These are phyloP conservation scores for Suhomyces terraborum DNA, from an alignment of 1,139 yeast genomes.

Conservation along the genomic window DNA sequence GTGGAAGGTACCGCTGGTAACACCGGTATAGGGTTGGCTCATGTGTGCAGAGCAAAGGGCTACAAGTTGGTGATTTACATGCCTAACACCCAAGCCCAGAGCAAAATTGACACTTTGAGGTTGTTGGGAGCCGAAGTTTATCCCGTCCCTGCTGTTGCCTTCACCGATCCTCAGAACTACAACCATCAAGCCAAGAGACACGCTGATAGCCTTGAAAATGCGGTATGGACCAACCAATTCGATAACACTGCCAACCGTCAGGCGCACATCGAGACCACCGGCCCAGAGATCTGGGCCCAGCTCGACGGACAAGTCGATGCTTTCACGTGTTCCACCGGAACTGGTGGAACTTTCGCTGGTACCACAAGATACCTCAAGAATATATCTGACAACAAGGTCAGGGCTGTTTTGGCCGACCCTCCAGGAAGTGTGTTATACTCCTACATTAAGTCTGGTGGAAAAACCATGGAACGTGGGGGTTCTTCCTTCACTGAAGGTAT, in stretches of 20 bases:
- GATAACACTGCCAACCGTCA: conserved; percentile 86
- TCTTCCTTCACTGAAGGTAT: conserved; percentile 92
- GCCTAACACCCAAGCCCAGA: conserved; percentile 85
- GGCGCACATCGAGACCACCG: conserved; percentile 89
- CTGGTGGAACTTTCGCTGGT: conserved; percentile 92
- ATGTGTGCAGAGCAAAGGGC: conserved; percentile 80
- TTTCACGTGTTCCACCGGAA: conserved; percentile 87
- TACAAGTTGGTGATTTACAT: conserved; percentile 83
- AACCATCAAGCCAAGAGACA: conserved; percentile 84
- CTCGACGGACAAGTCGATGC: conserved; percentile 78
- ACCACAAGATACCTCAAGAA: conserved; percentile 72
- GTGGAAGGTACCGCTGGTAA: conserved; percentile 60
- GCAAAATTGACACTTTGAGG: conserved; percentile 70
- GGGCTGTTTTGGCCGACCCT: conserved; percentile 81
- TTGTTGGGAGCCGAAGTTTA: conserved; percentile 81
- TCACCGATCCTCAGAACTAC: conserved; percentile 76
- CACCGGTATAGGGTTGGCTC: conserved; percentile 90
- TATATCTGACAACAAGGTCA: conserved; percentile 56
- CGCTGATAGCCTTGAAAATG: conserved; percentile 71
- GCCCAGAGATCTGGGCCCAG: conserved; percentile 92
- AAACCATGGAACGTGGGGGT: conserved; percentile 66
- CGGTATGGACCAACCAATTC: conserved; percentile 91
- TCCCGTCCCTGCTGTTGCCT: conserved; percentile 91
- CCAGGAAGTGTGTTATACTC: conserved; percentile 88
- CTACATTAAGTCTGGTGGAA: conserved; percentile 67